Evolutionary conservation across 352 stramenopile genomes (phyloP).

Genomic region (Phytophthora lateralis): DNA sequence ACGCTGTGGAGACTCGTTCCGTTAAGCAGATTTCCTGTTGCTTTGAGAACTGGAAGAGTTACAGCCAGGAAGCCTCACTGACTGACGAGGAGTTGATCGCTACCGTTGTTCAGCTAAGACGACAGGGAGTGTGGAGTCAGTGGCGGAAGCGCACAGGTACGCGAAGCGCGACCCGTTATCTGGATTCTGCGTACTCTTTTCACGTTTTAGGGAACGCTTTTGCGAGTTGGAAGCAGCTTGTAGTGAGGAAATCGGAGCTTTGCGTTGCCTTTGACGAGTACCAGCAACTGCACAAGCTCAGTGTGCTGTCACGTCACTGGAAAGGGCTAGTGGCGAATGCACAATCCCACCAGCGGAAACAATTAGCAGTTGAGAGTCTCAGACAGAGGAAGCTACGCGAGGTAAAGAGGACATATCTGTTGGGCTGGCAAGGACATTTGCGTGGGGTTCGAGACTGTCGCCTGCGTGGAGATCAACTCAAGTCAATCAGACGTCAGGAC

Average conservation of each 20-base stretch:
- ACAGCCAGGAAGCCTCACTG: neutral
- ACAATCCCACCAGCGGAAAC: conserved; percentile 13
- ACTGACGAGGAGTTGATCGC: conserved; percentile 3
- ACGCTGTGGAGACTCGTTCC: conserved; percentile 5
- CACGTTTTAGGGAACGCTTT: conserved; percentile 15
- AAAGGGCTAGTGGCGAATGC: conserved; percentile 14
- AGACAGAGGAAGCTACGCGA: neutral
- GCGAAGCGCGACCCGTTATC: conserved; percentile 7
- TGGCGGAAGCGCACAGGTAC: conserved; percentile 19
- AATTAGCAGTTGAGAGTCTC: conserved; percentile 2
- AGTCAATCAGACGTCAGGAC: neutral
- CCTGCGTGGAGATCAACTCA: conserved; percentile 17
- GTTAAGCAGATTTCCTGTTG: neutral
- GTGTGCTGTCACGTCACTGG: conserved; percentile 19
- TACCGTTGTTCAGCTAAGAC: conserved; percentile 9
- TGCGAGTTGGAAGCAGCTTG: conserved; percentile 13
- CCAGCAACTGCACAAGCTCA: neutral
- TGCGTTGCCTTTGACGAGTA: conserved; percentile 7
- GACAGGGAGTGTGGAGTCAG: conserved; percentile 16
- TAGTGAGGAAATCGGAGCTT: neutral
- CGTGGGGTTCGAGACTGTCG: neutral
- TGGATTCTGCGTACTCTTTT: conserved; percentile 19
- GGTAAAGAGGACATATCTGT: conserved; percentile 1
- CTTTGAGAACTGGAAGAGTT: conserved; percentile 23
- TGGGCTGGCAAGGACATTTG: conserved; percentile 9